These are phyloP conservation scores for Amanita exitialis DNA, from an alignment of 768 basidiomycete species.

Conservation along the genomic window DNA sequence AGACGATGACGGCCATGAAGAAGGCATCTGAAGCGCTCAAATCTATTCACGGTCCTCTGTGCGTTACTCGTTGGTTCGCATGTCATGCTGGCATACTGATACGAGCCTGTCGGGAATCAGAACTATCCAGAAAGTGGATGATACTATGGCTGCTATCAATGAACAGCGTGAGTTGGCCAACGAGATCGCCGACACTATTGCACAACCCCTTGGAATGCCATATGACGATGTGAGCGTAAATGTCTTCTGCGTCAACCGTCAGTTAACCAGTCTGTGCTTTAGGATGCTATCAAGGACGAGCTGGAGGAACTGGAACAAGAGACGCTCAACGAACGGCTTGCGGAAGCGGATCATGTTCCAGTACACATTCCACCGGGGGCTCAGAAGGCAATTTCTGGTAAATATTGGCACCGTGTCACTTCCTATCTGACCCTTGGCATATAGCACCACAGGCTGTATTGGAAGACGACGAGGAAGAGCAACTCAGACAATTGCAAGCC, in stretches of 20 bases:
- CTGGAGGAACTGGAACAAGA: constrained; percentile 86
- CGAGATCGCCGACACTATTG: constrained; percentile 86
- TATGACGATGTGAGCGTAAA: constrained; percentile 49
- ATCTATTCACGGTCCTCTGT: constrained; percentile 86
- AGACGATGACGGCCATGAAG: constrained; percentile 98
- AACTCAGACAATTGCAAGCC: constrained; percentile 85
- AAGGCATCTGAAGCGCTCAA: constrained; percentile 84
- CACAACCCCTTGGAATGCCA: constrained; percentile 38
- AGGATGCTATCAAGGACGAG: constrained; percentile 76
- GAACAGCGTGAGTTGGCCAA: constrained; percentile 90
- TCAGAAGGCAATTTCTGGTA: constrained; percentile 1
- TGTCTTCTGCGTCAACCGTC: constrained; percentile 42
- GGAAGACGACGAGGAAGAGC: constrained; percentile 88
- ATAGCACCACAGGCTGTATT: constrained; percentile 26
- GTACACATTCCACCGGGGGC: constrained; percentile 67
- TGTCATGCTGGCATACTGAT: not conserved
- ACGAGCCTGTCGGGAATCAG: constrained; percentile 25
- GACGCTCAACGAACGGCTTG: constrained; percentile 73
- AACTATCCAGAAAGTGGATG: constrained; percentile 81
- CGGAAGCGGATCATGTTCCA: constrained; percentile 84
- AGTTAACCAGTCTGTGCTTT: constrained; percentile 5
- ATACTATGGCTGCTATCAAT: constrained; percentile 76
- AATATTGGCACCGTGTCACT: not conserved
- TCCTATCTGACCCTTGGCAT: not conserved
- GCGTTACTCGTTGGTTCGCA: constrained; percentile 22